Base-by-base conservation (phyloP, 352 stramenopile species). In the Phytophthora pluvialis region DNA sequence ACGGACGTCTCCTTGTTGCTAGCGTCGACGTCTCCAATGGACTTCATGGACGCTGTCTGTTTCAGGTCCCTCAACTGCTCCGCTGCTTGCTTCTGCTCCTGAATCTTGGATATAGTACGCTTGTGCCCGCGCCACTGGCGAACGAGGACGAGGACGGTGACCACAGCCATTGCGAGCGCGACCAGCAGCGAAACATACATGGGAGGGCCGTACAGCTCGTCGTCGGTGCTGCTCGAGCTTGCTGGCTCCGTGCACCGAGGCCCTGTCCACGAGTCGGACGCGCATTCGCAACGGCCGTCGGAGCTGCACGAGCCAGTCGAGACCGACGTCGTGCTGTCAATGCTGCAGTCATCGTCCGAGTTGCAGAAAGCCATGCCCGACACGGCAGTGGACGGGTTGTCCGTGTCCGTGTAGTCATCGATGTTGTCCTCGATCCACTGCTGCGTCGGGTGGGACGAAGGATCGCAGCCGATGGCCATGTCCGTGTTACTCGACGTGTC, bases 341-440 rank as follows among this genome's bases (percentile, higher is more conserved):
- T 60, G 8, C 76, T 3, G 67, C 77, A 86, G 44, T 86, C 75
- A 36, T 83, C 77, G 38, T 69, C 69, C 1, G 40, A 67, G 15
- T 63, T 55, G 54, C 72, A 86, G n/a, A 78, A 77, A 0, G 66
- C 70, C 10, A 63, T 73, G 5, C 76, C 76, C 6, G 71, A 67
- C 9, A 87, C 73, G n/a, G 65, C 59, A 5, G 67, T 66, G 36
- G 49, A 51, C 33, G 64, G 61, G 46, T 87, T 87, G 40, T 81
- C 3, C 25, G 3, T 39, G 45, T 52, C 45, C 16, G 49, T 91
- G 49, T 86, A 91, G 47, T 83, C 74, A 25, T 80, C 74, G 13
- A 89, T 70, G 36, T 87, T 76, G 1, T 61, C 77, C 9, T 86
- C 64, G 53, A 91, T 91, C 76, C 80, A 91, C 16, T 75, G 38